Percentiles rank a stretch among this genome's conserved stretches.
Evolutionary conservation across 768 basidiomycete genomes (phyloP).

Genomic region (Trametes gibbosa): DNA sequence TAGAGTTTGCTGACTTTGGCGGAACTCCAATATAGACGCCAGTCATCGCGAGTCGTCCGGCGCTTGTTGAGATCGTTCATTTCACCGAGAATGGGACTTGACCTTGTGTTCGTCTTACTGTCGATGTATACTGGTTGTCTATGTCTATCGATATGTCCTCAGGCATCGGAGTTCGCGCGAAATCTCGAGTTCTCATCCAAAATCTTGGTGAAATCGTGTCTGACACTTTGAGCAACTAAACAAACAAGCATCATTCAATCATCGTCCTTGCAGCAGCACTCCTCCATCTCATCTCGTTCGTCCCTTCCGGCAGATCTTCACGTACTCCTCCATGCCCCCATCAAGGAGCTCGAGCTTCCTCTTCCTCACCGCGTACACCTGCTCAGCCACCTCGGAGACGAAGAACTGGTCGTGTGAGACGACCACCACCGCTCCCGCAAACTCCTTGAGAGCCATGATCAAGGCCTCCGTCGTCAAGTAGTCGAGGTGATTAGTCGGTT

Average conservation of each 20-base stretch:
- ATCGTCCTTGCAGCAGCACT: neutral
- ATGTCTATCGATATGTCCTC: neutral
- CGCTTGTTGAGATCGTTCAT: no score
- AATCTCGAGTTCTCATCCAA: neutral
- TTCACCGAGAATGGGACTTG: no score
- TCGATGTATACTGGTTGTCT: no score
- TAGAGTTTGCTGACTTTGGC: conserved; percentile 19
- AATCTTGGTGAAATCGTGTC: neutral
- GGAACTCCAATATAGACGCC: neutral
- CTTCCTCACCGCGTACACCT: conserved; percentile 91
- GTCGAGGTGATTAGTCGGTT: conserved; percentile 92
- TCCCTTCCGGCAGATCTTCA: conserved; percentile 5
- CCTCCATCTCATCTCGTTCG: neutral
- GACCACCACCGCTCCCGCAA: conserved; percentile 96
- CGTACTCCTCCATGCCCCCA: conserved; percentile 17
- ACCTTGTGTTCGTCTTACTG: no score
- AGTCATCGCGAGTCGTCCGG: neutral
- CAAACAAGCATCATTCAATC: neutral
- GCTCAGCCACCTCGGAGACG: conserved; percentile 93
- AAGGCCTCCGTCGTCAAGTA: conserved; percentile 96
- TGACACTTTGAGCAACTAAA: conserved; percentile 18
- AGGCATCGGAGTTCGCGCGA: neutral
- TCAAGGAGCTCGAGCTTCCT: conserved; percentile 67
- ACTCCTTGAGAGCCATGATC: conserved; percentile 95
- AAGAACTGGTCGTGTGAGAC: conserved; percentile 98